Percentiles rank a stretch among this genome's conserved stretches.
These are phyloP conservation scores for Candida labiduridarum DNA, from an alignment of 1,139 yeast species.

Conservation along the genomic window DNA sequence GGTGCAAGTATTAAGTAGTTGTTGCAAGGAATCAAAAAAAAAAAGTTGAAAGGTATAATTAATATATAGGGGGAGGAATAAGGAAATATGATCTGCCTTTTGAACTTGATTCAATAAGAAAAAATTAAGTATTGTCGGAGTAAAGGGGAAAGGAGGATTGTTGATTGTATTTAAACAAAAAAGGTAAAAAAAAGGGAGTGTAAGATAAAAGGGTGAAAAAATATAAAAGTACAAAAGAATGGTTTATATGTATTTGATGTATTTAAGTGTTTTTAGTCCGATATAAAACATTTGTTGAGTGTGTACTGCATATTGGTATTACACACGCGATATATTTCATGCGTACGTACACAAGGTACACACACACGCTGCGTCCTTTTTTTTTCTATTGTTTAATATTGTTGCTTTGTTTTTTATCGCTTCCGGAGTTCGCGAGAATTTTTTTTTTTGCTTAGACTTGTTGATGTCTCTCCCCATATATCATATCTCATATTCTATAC, in stretches of 20 bases:
- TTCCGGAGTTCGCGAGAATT: conserved; percentile 4
- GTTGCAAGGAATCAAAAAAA: too few relatives aligned
- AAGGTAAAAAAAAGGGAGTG: background rate
- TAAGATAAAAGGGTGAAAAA: background rate
- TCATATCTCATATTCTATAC: too few relatives aligned
- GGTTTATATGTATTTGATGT: background rate
- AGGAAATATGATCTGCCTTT: too few relatives aligned
- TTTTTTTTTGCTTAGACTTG: background rate
- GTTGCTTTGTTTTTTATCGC: background rate
- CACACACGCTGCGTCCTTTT: background rate
- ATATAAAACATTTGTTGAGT: conserved; percentile 2
- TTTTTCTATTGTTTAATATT: background rate
- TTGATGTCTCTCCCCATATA: too few relatives aligned
- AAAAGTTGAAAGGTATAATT: too few relatives aligned
- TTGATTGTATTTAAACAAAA: conserved; percentile 1
- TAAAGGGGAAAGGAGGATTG: background rate
- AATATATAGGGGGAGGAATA: too few relatives aligned
- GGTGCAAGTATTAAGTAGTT: too few relatives aligned
- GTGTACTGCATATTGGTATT: background rate
- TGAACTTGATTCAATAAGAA: background rate
- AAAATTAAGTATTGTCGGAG: too few relatives aligned
- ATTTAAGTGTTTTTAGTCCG: background rate
- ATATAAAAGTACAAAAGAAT: background rate
- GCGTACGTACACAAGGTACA: too few relatives aligned
- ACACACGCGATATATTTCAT: too few relatives aligned